These are phyloP conservation scores for Phlebiopsis gigantea DNA, from an alignment of 768 basidiomycete species.

Conservation along the genomic window DNA sequence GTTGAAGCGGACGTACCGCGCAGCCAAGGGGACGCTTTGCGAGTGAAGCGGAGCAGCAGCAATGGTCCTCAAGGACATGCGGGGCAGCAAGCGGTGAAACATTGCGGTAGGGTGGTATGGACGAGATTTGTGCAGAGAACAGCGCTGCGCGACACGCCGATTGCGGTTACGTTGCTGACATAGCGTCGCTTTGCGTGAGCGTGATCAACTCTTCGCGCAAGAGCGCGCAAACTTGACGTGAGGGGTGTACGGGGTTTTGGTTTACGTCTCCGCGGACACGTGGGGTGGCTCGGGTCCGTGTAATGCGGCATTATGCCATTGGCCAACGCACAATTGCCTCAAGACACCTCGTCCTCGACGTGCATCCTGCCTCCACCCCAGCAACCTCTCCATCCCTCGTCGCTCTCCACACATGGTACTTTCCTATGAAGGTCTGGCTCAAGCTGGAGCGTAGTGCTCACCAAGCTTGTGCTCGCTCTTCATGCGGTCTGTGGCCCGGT, in stretches of 20 bases:
- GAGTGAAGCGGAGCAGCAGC: background rate
- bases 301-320: conserved; percentile 29
- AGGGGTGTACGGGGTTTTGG: background rate
- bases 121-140: background rate
- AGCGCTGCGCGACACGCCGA: background rate
- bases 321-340: conserved; percentile 39
- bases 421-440: conserved; percentile 10
- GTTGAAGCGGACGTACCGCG: conserved; percentile 8
- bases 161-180: background rate
- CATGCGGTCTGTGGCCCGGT: background rate
- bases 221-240: background rate
- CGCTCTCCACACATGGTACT: background rate
- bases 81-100: background rate
- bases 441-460: conserved; percentile 45
- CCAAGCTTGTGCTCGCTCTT: conserved; percentile 26
- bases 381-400: background rate
- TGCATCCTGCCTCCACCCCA: background rate
- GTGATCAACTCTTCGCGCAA: background rate
- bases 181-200: background rate
- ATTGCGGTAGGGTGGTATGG: background rate
- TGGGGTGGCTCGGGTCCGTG: background rate
- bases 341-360: conserved; percentile 8
- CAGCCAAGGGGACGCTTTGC: background rate
- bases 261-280: background rate
- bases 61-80: background rate